phyloP scores from a whole-genome alignment of 169 alveolate species.

The Eimeria acervulina region DNA sequence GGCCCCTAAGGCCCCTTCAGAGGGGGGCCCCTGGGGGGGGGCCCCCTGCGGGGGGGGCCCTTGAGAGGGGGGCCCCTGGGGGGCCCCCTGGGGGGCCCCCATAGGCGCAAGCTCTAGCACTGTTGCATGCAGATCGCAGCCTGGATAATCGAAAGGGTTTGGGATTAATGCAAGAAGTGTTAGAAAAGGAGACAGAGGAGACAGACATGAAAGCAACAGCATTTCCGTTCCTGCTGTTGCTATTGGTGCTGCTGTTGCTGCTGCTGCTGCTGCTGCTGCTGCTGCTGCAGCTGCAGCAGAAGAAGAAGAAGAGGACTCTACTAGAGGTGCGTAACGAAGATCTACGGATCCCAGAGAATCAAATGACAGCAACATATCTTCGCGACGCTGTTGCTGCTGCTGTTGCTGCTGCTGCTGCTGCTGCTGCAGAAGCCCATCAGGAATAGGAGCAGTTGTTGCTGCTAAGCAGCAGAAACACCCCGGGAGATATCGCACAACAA shows the following conservation, averaged over 20 bases:
- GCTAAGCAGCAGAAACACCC: slow-evolving; percentile 36
- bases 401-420: slow-evolving; percentile 9
- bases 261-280: slow-evolving; percentile 5
- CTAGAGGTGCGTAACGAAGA: background rate
- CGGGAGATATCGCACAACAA: background rate
- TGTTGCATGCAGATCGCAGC: slow-evolving; percentile 73
- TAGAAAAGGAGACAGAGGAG: background rate
- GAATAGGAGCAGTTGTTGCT: slow-evolving; percentile 44
- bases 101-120: slow-evolving; percentile 63
- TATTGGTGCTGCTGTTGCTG: background rate
- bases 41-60: too few species aligned
- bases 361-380: background rate
- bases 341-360: slow-evolving; percentile 30
- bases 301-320: background rate
- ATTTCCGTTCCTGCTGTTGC: background rate
- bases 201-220: slow-evolving; percentile 14
- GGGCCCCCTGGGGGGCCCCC: too few species aligned
- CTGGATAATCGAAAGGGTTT: slow-evolving; percentile 49
- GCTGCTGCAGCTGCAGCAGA: background rate
- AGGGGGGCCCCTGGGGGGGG: too few species aligned
- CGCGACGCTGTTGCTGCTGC: slow-evolving; percentile 3
- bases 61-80: too few species aligned
- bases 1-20: background rate
- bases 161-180: slow-evolving; percentile 44
- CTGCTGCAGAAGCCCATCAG: slow-evolving; percentile 29